Evolutionary conservation across 495 filamentous ascomycete species (phyloP), one percentile per base, ranked within the genome.

Genomic region (Aspergillus mulundensis): DNA sequence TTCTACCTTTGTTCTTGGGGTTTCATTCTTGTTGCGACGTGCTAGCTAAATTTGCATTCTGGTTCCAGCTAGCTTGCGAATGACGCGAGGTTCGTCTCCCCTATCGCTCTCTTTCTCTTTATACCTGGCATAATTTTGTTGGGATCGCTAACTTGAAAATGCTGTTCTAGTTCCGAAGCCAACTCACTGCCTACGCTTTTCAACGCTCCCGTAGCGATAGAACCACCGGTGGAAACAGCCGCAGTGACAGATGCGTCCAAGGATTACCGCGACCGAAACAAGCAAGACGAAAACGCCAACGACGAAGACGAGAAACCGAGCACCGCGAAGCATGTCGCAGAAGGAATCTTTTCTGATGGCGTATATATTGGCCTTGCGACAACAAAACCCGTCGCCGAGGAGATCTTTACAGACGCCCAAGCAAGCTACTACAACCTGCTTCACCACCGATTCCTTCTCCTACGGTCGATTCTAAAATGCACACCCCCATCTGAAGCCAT

Each of bases 181-280:
- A 85, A 77, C 53, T 67, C 74, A 7, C 79, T 92, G n/a, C 88
- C 88, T 0, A 73, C 81, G 36, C 73, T 91, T 2, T 78, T 89
- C 18, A 75, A 77, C 15, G 84, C 83, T 0, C 75, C 80, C 34
- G 77, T 74, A 63, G 14, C 55, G 23, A 36, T 54, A 47, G 50
- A 61, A 38, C 10, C 60, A 32, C 16, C 39, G 3, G 36, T 28
- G 5, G 47, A 56, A 47, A 18, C 23, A 12, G 32, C 45, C 36
- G 10, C 20, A 7, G 50, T 43, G 45, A 47, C 32, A 0, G 40
- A 34, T 12, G 41, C 45, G 15, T 28, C 18, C 6, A 28, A 54
- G 16, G 44, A 57, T 45, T 19, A 18, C 11, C 21, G 45, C 12
- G 25, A 40, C 7, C 0, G 36, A 34, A 8, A 16, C 2, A 38